A percentile compares a stretch with the other conserved stretches of the same genome.
These are phyloP conservation scores for Geotrichum reessii DNA, from an alignment of 1,139 yeast genomes.

Conservation along the genomic window DNA sequence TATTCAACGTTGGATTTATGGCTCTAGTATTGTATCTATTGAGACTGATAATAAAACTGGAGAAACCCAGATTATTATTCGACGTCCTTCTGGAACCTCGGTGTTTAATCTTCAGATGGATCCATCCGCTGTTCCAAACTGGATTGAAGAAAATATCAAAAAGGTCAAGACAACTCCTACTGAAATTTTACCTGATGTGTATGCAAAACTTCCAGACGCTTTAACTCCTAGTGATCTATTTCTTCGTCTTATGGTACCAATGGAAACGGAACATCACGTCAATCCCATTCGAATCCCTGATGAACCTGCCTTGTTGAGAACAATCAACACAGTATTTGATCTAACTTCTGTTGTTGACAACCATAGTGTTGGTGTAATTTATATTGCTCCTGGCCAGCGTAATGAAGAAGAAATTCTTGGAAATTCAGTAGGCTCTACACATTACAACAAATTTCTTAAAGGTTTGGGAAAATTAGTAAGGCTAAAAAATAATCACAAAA, in stretches of 20 bases:
- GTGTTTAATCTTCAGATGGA: constrained; percentile 46
- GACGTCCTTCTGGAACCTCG: constrained; percentile 66
- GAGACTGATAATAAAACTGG: constrained; percentile 53
- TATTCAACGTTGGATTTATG: constrained; percentile 56
- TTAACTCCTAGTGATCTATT: constrained; percentile 41
- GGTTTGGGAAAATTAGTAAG: constrained; percentile 55
- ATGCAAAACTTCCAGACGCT: constrained; percentile 6
- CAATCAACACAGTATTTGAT: constrained; percentile 56
- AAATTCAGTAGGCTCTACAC: constrained; percentile 59
- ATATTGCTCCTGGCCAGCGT: constrained; percentile 62
- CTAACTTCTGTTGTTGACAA: constrained; percentile 73
- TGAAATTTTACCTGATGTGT: constrained; percentile 1
- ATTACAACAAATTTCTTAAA: constrained; percentile 54
- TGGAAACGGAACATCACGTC: constrained; percentile 24
- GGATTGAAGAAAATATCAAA: constrained; percentile 13
- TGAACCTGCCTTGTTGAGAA: constrained; percentile 51
- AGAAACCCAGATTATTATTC: constrained; percentile 46
- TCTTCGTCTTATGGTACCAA: constrained; percentile 40
- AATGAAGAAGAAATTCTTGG: constrained; percentile 59
- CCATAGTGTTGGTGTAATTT: constrained; percentile 72
- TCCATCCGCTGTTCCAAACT: constrained; percentile 37
- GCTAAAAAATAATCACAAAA: constrained; percentile 49
- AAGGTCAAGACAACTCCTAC: constrained; percentile 2
- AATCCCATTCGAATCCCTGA: constrained; percentile 43
- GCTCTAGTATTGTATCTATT: constrained; percentile 53